phyloP scores from a whole-genome alignment of 1,139 yeast genomes.

The Zygosaccharomyces sapae region DNA sequence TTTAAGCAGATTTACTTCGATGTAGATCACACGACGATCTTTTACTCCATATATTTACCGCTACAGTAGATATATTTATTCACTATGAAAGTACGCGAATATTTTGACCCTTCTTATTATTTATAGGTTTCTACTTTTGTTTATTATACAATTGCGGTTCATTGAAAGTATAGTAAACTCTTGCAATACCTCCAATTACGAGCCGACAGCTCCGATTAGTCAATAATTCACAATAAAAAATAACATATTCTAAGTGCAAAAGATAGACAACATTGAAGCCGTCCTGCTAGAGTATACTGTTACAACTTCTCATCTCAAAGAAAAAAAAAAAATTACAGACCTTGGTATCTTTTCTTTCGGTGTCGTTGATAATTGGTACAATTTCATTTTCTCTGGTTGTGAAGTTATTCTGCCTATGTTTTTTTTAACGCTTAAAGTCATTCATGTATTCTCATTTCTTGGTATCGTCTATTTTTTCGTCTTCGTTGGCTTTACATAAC shows the following conservation, averaged over 20 bases:
- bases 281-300: not conserved
- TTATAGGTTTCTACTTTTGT: slow-evolving; percentile 3
- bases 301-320: not conserved
- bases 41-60: not conserved
- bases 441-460: too few relatives aligned
- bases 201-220: not conserved
- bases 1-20: too few relatives aligned
- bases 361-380: too few relatives aligned
- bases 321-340: too few relatives aligned
- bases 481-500: not conserved
- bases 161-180: not conserved
- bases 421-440: too few relatives aligned
- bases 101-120: not conserved
- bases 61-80: too few relatives aligned
- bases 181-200: not conserved
- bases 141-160: slow-evolving; percentile 5
- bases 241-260: not conserved
- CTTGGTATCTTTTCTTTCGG: too few relatives aligned
- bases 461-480: too few relatives aligned
- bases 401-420: too few relatives aligned
- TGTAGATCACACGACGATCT: too few relatives aligned
- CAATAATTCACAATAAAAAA: not conserved
- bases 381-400: not conserved
- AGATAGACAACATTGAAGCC: not conserved
- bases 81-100: too few relatives aligned